Conservation (phyloP, 208 protist species). For the Wallacemonas sp. region DNA sequence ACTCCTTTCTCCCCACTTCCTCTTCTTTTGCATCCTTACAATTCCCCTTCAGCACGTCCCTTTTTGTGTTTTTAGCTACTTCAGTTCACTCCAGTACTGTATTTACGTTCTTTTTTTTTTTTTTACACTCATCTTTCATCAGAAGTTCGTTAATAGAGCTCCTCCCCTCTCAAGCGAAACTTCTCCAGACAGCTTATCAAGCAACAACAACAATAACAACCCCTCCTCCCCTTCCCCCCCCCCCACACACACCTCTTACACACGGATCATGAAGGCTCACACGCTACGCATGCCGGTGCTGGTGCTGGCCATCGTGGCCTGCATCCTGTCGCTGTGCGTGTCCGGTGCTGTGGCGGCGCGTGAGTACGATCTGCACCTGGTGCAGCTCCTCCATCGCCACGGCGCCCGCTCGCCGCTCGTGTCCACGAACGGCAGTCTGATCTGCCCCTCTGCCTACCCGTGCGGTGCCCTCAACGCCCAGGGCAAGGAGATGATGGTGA, state of each 20-base stretch:
- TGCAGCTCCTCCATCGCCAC: conserved; percentile 53
- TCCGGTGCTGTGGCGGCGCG: not conserved
- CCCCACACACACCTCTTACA: no score
- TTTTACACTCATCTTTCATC: not conserved
- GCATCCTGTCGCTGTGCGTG: not conserved
- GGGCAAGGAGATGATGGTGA: conserved; percentile 39
- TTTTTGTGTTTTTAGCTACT: no score
- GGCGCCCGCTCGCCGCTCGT: conserved; percentile 37
- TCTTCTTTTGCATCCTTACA: no score
- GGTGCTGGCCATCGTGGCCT: not conserved
- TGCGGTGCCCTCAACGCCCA: conserved; percentile 39
- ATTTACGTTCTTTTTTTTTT: not conserved
- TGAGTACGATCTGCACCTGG: conserved; percentile 16
- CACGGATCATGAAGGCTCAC: no score
- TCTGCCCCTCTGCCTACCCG: conserved; percentile 31
- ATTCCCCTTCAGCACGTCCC: no score
- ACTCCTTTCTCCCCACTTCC: no score
- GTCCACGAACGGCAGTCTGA: conserved; percentile 32
- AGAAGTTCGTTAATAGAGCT: no score
- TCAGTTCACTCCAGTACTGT: not conserved
- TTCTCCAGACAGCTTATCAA: no score
- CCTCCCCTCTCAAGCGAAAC: no score
- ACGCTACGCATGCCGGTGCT: not conserved
- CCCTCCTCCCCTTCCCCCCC: no score
- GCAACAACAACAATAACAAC: no score